A percentile compares a stretch with the other conserved stretches of the same genome.
Evolutionary conservation across 139 green algal species (phyloP).

Genomic region (Chlamydomonas urium): DNA sequence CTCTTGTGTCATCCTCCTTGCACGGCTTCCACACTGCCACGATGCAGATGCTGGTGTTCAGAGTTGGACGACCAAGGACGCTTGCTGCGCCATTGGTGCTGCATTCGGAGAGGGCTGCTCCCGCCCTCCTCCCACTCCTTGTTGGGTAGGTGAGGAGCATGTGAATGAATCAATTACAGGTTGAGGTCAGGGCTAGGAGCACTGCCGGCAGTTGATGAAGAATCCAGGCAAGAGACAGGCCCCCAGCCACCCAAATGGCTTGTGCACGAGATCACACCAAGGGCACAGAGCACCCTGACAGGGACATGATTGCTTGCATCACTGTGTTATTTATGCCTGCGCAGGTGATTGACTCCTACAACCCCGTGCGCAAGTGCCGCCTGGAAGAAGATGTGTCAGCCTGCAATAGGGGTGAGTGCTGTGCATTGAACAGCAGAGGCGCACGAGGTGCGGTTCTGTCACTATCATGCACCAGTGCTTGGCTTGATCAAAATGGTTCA

Average conservation of each 20-base stretch:
- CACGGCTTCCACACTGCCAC: background rate
- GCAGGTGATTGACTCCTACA: conserved; percentile 30
- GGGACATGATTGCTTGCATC: background rate
- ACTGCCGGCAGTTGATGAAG: background rate
- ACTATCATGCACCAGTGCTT: too few species aligned
- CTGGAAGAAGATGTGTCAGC: conserved; percentile 24
- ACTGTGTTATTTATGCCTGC: background rate
- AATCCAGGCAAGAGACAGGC: background rate
- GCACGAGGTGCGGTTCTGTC: background rate
- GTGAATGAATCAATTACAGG: background rate
- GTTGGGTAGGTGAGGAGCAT: conserved; percentile 18
- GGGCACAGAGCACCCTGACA: background rate
- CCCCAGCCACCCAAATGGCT: background rate
- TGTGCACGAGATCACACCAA: background rate
- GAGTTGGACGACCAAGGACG: conserved; percentile 18
- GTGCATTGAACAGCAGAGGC: background rate
- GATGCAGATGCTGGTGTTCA: conserved; percentile 31
- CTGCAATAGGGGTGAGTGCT: conserved; percentile 42
- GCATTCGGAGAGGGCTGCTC: conserved; percentile 38
- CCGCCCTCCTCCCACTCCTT: conserved; percentile 23
- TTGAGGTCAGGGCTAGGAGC: background rate
- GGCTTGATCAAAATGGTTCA: background rate
- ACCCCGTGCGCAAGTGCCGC: conserved; percentile 28
- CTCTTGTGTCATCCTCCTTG: background rate
- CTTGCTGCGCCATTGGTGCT: conserved; percentile 32